These are phyloP conservation scores for Babesia caballi DNA, from an alignment of 169 alveolate genomes.

Conservation along the genomic window DNA sequence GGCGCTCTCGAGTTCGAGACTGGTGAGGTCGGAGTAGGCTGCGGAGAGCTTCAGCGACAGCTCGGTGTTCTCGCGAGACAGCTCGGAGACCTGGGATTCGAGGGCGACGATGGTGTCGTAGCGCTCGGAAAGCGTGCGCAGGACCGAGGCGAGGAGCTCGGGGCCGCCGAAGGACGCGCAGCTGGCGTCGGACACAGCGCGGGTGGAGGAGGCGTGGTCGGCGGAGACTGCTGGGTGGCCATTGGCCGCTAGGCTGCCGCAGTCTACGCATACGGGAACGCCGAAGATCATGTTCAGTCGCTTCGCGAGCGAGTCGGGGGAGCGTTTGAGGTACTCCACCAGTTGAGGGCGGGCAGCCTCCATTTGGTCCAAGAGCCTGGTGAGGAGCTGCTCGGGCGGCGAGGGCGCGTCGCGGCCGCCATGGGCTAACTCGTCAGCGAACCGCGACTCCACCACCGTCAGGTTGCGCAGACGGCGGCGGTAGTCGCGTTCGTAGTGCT, in stretches of 20 bases:
- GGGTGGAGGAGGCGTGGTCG: neutral
- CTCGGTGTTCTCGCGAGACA: constrained; percentile 28
- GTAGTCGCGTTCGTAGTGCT: constrained; percentile 36
- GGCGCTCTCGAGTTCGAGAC: constrained; percentile 7
- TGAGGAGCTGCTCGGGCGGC: neutral
- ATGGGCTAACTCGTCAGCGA: neutral
- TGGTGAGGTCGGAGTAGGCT: constrained; percentile 14
- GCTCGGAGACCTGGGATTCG: constrained; percentile 17
- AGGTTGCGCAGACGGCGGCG: constrained; percentile 42
- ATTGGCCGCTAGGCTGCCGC: neutral
- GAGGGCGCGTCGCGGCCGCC: too few relatives aligned
- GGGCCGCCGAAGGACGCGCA: neutral
- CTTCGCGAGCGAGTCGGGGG: constrained; percentile 3
- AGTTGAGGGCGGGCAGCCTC: constrained; percentile 11
- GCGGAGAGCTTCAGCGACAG: constrained; percentile 17
- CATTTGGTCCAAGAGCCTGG: neutral
- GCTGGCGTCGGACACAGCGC: neutral
- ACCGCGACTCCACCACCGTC: constrained; percentile 48
- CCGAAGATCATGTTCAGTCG: neutral
- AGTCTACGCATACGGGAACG: neutral
- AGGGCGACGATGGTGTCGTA: constrained; percentile 12
- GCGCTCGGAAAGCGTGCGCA: constrained; percentile 16
- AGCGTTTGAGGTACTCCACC: neutral
- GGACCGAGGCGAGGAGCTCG: neutral
- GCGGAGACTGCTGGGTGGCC: neutral